Conservation (phyloP, 192 early-diverging fungal genomes). For the Coemansia sp. region DNA sequence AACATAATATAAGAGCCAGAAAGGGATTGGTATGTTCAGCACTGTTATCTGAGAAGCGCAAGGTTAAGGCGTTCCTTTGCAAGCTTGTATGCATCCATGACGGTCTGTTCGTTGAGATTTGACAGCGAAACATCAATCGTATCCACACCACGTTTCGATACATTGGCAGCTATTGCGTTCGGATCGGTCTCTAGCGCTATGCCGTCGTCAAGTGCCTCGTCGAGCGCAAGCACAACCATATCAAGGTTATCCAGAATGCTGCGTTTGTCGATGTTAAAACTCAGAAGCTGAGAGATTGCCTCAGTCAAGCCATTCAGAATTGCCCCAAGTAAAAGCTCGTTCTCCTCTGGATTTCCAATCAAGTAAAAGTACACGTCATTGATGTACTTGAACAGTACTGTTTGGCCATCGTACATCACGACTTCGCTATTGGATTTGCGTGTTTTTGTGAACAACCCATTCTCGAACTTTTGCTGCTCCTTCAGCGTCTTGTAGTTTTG, state of each 20-base stretch:
- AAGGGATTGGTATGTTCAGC: not conserved
- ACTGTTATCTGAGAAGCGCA: slow-evolving; percentile 60
- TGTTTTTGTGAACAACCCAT: slow-evolving; percentile 89
- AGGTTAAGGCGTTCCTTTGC: slow-evolving; percentile 74
- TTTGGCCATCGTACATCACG: slow-evolving; percentile 90
- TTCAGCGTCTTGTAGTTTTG: slow-evolving; percentile 57
- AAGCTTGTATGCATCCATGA: slow-evolving; percentile 74
- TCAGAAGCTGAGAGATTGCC: slow-evolving; percentile 79
- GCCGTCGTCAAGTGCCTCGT: slow-evolving; percentile 94
- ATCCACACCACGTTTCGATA: slow-evolving; percentile 74
- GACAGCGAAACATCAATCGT: slow-evolving; percentile 69
- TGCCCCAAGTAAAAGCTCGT: slow-evolving; percentile 83
- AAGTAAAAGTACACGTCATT: slow-evolving; percentile 91
- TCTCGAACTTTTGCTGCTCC: slow-evolving; percentile 91
- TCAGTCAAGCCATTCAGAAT: slow-evolving; percentile 84
- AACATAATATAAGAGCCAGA: not conserved
- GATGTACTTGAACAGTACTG: slow-evolving; percentile 82
- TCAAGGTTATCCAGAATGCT: slow-evolving; percentile 89
- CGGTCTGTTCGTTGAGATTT: slow-evolving; percentile 68
- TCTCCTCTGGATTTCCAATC: slow-evolving; percentile 88
- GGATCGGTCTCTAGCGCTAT: slow-evolving; percentile 76
- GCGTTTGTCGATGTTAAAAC: slow-evolving; percentile 91
- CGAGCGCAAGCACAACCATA: slow-evolving; percentile 84
- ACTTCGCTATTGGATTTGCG: slow-evolving; percentile 80
- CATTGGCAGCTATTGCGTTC: slow-evolving; percentile 71